phyloP scores from a whole-genome alignment of 768 basidiomycete genomes.

The Leccinum uliginosum region DNA sequence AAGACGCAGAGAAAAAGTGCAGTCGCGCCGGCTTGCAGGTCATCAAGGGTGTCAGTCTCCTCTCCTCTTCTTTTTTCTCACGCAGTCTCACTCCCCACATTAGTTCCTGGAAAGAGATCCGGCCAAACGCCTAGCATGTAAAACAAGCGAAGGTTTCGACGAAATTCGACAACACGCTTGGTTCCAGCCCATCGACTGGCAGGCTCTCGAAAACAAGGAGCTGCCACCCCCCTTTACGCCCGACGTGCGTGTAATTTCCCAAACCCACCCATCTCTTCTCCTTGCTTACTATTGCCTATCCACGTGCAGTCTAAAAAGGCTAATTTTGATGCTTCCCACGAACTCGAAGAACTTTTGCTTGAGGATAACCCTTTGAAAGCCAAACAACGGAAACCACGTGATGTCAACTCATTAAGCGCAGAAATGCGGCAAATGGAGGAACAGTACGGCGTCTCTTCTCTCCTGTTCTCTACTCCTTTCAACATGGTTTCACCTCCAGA shows the following conservation, averaged over 20 bases:
- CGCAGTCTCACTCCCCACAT: constrained; percentile 1
- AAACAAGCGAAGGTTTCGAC: constrained; percentile 73
- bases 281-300: constrained; percentile 3
- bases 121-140: constrained; percentile 76
- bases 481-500: constrained; percentile 36
- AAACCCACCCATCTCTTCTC: neutral
- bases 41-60: constrained; percentile 64
- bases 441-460: constrained; percentile 54
- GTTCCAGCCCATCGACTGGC: constrained; percentile 91
- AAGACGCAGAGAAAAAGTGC: constrained; percentile 78
- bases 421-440: constrained; percentile 99
- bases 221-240: constrained; percentile 82
- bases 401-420: constrained; percentile 69
- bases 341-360: constrained; percentile 90
- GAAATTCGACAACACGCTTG: constrained; percentile 79
- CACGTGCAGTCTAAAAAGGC: constrained; percentile 88
- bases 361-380: constrained; percentile 98
- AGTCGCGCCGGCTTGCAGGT: constrained; percentile 74
- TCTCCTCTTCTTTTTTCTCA: constrained; percentile 12
- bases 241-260: constrained; percentile 52
- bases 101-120: constrained; percentile 89
- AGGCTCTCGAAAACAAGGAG: constrained; percentile 71
- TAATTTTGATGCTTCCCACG: constrained; percentile 98
- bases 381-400: constrained; percentile 86
- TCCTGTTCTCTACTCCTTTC: neutral